These are phyloP conservation scores for Sisymbrium irio DNA, from an alignment of 345 rosid species.

Conservation along the genomic window DNA sequence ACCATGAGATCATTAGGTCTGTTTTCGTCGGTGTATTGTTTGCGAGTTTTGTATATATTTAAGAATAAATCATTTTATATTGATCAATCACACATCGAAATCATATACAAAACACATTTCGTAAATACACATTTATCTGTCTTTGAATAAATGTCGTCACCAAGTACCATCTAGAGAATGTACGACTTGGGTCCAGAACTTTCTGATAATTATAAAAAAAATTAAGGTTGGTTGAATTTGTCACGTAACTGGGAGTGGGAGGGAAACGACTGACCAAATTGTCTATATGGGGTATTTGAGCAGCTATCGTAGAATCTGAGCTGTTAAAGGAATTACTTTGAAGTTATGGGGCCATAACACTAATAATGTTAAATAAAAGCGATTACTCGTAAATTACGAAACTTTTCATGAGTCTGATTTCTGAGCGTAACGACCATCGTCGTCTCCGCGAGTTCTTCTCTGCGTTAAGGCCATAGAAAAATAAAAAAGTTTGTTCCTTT, in stretches of 20 bases:
- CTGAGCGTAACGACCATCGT: slow-evolving; percentile 29
- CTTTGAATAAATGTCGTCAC: background rate
- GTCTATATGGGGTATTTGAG: background rate
- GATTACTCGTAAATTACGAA: background rate
- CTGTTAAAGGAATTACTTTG: background rate
- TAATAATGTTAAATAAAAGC: background rate
- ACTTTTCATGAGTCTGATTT: background rate
- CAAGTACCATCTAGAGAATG: too few relatives aligned
- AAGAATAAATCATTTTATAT: background rate
- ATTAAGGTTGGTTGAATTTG: background rate
- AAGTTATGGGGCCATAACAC: background rate
- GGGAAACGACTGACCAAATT: background rate
- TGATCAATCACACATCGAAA: background rate
- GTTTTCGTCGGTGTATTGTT: background rate
- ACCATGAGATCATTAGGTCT: slow-evolving; percentile 2
- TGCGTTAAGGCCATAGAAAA: slow-evolving; percentile 7
- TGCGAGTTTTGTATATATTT: background rate
- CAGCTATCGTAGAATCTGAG: background rate
- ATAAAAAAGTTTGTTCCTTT: slow-evolving; percentile 4
- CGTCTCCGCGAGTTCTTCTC: slow-evolving; percentile 37
- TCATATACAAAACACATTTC: background rate
- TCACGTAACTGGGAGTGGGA: background rate
- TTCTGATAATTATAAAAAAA: too few relatives aligned
- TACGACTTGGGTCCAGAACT: too few relatives aligned
- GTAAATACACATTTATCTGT: background rate